These are phyloP conservation scores for Murraya paniculata DNA, from an alignment of 345 rosid genomes.

Conservation along the genomic window DNA sequence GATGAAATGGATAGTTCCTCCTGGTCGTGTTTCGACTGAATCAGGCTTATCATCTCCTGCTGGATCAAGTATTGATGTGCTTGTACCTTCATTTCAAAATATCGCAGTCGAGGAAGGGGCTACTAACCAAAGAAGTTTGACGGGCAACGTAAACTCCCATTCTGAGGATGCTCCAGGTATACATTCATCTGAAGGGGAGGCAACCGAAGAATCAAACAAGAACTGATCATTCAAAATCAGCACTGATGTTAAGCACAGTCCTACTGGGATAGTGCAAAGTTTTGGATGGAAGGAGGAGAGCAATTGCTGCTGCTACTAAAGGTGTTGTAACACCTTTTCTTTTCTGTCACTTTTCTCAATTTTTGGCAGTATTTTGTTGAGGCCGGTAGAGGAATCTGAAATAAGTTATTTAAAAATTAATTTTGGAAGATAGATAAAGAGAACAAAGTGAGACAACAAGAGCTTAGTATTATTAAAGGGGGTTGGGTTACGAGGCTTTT, in stretches of 20 bases:
- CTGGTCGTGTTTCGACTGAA: conserved; percentile 24
- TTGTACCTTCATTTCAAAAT: conserved; percentile 36
- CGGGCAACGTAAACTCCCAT: neutral
- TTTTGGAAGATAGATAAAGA: conserved; percentile 10
- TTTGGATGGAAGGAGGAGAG: neutral
- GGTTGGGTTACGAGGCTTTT: conserved; percentile 16
- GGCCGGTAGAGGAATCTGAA: conserved; percentile 22
- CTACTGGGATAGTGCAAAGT: conserved; percentile 2
- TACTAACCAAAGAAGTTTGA: conserved; percentile 14
- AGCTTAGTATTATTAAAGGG: conserved; percentile 14
- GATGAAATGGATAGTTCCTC: conserved; percentile 41
- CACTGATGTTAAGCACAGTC: neutral
- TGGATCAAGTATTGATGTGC: conserved; percentile 23
- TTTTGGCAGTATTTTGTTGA: conserved; percentile 29
- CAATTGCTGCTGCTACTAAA: neutral
- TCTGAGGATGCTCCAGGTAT: conserved; percentile 4
- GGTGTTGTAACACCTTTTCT: conserved; percentile 12
- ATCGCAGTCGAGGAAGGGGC: conserved; percentile 31
- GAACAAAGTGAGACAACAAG: neutral
- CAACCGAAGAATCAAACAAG: conserved; percentile 7
- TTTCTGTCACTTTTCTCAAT: conserved; percentile 11
- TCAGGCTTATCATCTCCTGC: conserved; percentile 16
- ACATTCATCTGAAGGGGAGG: conserved; percentile 17
- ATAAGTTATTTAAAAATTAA: conserved; percentile 25
- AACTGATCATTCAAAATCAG: conserved; percentile 6